Conservation (phyloP, 352 stramenopile genomes). For the Aphanomyces cochlioides region DNA sequence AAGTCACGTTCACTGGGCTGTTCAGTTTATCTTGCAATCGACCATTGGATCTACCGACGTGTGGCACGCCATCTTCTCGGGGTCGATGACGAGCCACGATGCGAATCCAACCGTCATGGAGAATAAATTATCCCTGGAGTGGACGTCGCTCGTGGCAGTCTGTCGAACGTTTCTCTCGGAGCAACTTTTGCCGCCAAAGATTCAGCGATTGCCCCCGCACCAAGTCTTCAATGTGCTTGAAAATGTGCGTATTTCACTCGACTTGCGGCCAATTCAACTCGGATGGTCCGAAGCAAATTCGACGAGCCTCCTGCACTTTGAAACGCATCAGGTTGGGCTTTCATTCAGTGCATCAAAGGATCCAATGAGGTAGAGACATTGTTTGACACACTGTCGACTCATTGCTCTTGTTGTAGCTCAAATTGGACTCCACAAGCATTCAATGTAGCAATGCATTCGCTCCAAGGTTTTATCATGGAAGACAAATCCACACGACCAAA, state of each 20-base stretch:
- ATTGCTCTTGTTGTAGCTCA: background rate
- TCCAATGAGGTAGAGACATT: background rate
- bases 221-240: background rate
- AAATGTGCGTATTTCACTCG: background rate
- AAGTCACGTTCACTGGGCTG: background rate
- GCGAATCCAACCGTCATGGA: background rate
- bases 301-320: slow-evolving; percentile 2
- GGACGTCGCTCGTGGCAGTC: background rate
- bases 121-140: slow-evolving; percentile 20
- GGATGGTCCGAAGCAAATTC: slow-evolving; percentile 12
- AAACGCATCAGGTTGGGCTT: slow-evolving; percentile 1
- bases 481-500: background rate
- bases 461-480: slow-evolving; percentile 16
- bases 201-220: background rate
- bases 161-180: background rate
- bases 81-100: slow-evolving; percentile 1
- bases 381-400: background rate
- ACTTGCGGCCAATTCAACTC: slow-evolving; percentile 4
- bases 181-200: background rate
- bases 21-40: background rate
- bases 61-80: slow-evolving; percentile 3
- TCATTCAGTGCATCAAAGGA: background rate
- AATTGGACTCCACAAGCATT: background rate
- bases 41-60: background rate
- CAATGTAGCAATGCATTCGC: background rate